Evolutionary conservation across 805 yeast genomes (phyloP).

Genomic region (Nakazawaea holstii): DNA sequence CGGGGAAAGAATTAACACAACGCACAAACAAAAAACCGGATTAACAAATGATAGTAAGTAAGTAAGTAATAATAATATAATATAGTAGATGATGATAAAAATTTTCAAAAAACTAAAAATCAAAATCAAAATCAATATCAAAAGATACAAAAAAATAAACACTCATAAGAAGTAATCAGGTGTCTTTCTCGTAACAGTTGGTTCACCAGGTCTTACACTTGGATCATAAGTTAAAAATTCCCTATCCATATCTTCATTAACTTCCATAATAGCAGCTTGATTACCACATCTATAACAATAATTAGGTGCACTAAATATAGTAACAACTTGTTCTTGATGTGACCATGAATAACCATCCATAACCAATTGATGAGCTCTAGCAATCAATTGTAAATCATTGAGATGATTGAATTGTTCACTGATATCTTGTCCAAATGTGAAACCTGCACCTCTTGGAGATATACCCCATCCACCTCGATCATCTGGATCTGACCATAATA

Average conservation of each 20-base stretch:
- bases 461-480: constrained; percentile 98
- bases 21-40: too few relatives aligned
- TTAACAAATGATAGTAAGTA: too few relatives aligned
- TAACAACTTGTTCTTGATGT: constrained; percentile 90
- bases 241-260: constrained; percentile 87
- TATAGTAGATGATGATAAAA: too few relatives aligned
- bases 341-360: constrained; percentile 97
- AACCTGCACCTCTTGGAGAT: constrained; percentile 97
- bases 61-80: too few relatives aligned
- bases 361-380: constrained; percentile 95
- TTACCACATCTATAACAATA: constrained; percentile 97
- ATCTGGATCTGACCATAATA: constrained; percentile 96
- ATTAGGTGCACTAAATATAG: constrained; percentile 93
- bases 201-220: constrained; percentile 95
- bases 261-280: constrained; percentile 98
- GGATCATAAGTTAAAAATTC: constrained; percentile 95
- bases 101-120: too few relatives aligned
- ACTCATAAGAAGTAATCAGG: constrained; percentile 88
- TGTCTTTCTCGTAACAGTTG: constrained; percentile 92
- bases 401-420: constrained; percentile 91
- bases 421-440: constrained; percentile 95
- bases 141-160: background rate
- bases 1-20: background rate
- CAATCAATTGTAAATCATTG: constrained; percentile 76
- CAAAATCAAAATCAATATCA: too few relatives aligned